Conservation (phyloP, 805 yeast species). For the Pichia sporocuriosa region DNA sequence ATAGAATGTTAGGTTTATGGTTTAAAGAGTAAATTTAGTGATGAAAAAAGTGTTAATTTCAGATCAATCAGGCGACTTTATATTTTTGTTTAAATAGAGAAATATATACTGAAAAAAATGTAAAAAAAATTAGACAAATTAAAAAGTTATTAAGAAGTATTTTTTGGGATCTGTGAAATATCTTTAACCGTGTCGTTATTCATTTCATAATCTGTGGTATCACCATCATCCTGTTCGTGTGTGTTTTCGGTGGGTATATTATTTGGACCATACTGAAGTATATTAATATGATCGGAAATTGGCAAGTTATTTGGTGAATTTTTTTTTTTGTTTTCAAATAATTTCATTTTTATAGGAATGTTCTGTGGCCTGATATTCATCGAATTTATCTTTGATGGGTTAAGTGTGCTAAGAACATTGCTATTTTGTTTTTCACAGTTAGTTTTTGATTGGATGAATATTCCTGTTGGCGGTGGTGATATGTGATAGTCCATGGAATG, state of each 20-base stretch:
- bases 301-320: too few relatives aligned
- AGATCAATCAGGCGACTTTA: background rate
- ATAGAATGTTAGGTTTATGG: too few relatives aligned
- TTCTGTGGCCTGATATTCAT: background rate
- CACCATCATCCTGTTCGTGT: conserved; percentile 2
- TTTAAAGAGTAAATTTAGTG: too few relatives aligned
- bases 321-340: too few relatives aligned
- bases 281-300: too few relatives aligned
- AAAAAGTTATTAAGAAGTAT: too few relatives aligned
- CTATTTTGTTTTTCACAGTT: background rate
- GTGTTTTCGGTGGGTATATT: too few relatives aligned
- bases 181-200: background rate
- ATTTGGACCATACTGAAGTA: too few relatives aligned
- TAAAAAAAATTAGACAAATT: background rate
- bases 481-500: background rate
- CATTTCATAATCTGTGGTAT: conserved; percentile 4
- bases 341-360: too few relatives aligned
- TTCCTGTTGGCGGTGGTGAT: conserved; percentile 10
- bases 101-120: background rate
- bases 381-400: conserved; percentile 4
- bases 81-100: background rate
- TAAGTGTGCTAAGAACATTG: background rate
- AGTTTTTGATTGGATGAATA: background rate
- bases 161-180: background rate
- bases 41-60: too few relatives aligned